Conservation (phyloP, 2,329 filamentous ascomycete genomes). For the Xylaria sp. region DNA sequence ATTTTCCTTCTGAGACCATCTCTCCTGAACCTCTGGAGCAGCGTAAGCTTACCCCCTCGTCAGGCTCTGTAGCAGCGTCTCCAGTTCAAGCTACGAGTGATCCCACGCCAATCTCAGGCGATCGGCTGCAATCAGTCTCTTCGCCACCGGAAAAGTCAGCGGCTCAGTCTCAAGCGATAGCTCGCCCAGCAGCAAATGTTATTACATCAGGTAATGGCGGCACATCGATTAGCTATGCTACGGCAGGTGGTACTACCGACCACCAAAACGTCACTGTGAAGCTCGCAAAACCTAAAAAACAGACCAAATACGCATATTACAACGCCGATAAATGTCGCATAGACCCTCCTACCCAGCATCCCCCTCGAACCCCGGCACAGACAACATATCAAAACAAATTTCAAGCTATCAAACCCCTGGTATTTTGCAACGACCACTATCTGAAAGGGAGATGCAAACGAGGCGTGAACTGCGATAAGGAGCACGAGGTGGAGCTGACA, state of each 20-base stretch:
- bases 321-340: conserved; percentile 49
- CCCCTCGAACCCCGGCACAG: conserved; percentile 48
- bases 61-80: conserved; percentile 30
- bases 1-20: conserved; percentile 30
- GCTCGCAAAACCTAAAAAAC: conserved; percentile 49
- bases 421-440: conserved; percentile 52
- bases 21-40: conserved; percentile 36
- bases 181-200: conserved; percentile 44
- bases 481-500: conserved; percentile 49
- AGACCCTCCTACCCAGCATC: conserved; percentile 49
- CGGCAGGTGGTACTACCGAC: conserved; percentile 48
- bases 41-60: conserved; percentile 21
- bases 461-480: conserved; percentile 48
- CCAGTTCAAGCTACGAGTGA: conserved; percentile 25
- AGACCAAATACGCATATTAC: conserved; percentile 48
- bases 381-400: conserved; percentile 50
- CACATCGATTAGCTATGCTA: conserved; percentile 51
- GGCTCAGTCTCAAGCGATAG: conserved; percentile 23
- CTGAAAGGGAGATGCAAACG: conserved; percentile 50
- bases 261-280: conserved; percentile 51
- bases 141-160: conserved; percentile 23
- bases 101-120: conserved; percentile 25
- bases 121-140: conserved; percentile 22
- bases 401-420: conserved; percentile 46
- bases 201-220: conserved; percentile 52